phyloP scores from a whole-genome alignment of 805 yeast genomes.

The Yamadazyma sp. region DNA sequence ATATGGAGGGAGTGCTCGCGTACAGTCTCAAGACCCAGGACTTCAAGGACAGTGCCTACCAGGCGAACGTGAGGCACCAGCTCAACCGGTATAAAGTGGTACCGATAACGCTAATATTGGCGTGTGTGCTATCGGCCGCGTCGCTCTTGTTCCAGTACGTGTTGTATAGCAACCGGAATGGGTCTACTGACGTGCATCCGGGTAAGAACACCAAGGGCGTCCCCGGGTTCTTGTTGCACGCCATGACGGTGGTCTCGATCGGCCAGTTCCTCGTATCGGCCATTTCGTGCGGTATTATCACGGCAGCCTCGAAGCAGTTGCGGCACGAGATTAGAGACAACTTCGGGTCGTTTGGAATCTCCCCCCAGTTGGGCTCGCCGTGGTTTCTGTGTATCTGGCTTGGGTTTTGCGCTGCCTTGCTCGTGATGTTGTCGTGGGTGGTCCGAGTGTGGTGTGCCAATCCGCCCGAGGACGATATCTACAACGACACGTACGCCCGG shows the following conservation, averaged over 20 bases:
- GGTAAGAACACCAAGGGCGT: constrained; percentile 19
- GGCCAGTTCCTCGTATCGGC: constrained; percentile 21
- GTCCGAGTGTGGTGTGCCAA: constrained; percentile 53
- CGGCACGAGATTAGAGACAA: constrained; percentile 26
- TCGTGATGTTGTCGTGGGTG: constrained; percentile 35
- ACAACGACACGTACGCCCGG: constrained; percentile 14
- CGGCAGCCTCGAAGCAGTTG: constrained; percentile 25
- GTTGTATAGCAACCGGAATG: constrained; percentile 39
- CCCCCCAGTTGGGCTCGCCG: constrained; percentile 37
- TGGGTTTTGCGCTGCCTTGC: constrained; percentile 21
- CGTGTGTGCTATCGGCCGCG: constrained; percentile 27
- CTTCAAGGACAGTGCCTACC: constrained; percentile 3
- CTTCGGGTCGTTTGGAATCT: constrained; percentile 48
- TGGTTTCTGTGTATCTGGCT: constrained; percentile 47
- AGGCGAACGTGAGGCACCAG: constrained; percentile 14
- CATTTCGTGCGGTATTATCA: constrained; percentile 30
- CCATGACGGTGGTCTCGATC: constrained; percentile 36
- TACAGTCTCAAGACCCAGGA: constrained; percentile 26
- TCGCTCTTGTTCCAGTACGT: constrained; percentile 29
- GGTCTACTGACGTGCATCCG: constrained; percentile 22
- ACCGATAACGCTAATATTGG: constrained; percentile 28
- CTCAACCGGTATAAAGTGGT: constrained; percentile 23
- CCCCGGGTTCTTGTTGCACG: constrained; percentile 35
- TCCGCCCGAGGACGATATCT: constrained; percentile 33
- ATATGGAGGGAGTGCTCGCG: constrained; percentile 45